Conservation (phyloP, 257 asterid genomes). For the Petunia axillaris region DNA sequence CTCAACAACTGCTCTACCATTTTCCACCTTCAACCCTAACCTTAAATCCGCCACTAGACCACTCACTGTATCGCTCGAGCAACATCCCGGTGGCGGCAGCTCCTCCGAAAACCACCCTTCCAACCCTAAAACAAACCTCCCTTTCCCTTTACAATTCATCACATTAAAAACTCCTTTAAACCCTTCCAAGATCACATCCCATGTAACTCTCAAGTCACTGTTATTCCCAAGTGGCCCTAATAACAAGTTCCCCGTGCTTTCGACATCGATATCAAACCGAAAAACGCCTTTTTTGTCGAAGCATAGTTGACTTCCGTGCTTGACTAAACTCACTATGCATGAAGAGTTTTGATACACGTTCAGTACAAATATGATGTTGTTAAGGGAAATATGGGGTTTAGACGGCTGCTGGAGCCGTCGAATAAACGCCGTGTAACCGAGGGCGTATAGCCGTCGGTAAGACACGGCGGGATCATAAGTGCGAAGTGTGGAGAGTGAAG, state of each 20-base stretch:
- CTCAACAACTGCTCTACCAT: conserved; percentile 62
- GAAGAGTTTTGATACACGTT: conserved; percentile 40
- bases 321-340: conserved; percentile 31
- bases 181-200: conserved; percentile 72
- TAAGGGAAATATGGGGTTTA: conserved; percentile 53
- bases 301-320: conserved; percentile 43
- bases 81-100: conserved; percentile 69
- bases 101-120: conserved; percentile 93
- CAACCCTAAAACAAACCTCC: conserved; percentile 67
- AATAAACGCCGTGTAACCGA: conserved; percentile 53
- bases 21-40: conserved; percentile 54
- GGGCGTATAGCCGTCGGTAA: conserved; percentile 54
- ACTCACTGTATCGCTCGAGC: conserved; percentile 48
- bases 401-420: conserved; percentile 51
- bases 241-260: not conserved
- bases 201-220: conserved; percentile 51
- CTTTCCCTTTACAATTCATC: conserved; percentile 81
- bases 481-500: conserved; percentile 67
- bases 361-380: conserved; percentile 49
- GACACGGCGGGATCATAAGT: conserved; percentile 34
- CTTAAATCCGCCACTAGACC: conserved; percentile 83
- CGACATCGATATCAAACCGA: conserved; percentile 55
- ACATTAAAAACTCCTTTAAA: conserved; percentile 55
- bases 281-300: conserved; percentile 44
- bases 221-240: conserved; percentile 35